phyloP scores from a whole-genome alignment of 495 filamentous ascomycete genomes.

The Pyrenula aspistea region DNA sequence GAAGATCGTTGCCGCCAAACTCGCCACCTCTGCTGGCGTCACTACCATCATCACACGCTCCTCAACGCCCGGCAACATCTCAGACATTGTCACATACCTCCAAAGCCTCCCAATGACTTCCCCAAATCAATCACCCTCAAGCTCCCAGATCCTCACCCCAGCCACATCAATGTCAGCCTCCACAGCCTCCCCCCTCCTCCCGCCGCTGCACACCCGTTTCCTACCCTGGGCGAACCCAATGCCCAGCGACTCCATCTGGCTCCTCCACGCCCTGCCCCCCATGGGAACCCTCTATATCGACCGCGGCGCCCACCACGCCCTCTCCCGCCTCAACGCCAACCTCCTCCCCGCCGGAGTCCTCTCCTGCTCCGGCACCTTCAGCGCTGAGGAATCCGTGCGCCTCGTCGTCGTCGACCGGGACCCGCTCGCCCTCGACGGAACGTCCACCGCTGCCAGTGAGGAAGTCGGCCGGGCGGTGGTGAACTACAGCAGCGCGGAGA shows the following conservation, averaged over 20 bases:
- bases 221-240: conserved; percentile 78
- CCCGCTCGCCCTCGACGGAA: conserved; percentile 23
- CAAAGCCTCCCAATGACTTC: conserved; percentile 35
- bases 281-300: conserved; percentile 91
- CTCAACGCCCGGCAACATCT: conserved; percentile 85
- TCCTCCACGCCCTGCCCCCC: conserved; percentile 84
- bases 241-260: conserved; percentile 90
- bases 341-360: conserved; percentile 86
- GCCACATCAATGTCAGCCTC: conserved; percentile 22
- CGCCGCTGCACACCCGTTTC: conserved; percentile 85
- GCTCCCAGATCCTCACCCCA: conserved; percentile 8
- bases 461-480: conserved; percentile 89
- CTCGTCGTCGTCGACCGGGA: conserved; percentile 60
- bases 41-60: conserved; percentile 90
- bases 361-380: conserved; percentile 75
- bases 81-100: conserved; percentile 71
- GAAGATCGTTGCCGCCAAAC: conserved; percentile 88
- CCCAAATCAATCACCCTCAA: conserved; percentile 6
- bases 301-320: conserved; percentile 67
- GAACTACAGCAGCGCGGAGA: conserved; percentile 81
- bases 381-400: conserved; percentile 83
- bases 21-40: conserved; percentile 89
- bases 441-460: conserved; percentile 34
- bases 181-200: conserved; percentile 20
- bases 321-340: conserved; percentile 63